Evolutionary conservation across 306 rosid species (phyloP), one percentile per base, ranked within the genome.

Genomic region (Rosa lucieae): DNA sequence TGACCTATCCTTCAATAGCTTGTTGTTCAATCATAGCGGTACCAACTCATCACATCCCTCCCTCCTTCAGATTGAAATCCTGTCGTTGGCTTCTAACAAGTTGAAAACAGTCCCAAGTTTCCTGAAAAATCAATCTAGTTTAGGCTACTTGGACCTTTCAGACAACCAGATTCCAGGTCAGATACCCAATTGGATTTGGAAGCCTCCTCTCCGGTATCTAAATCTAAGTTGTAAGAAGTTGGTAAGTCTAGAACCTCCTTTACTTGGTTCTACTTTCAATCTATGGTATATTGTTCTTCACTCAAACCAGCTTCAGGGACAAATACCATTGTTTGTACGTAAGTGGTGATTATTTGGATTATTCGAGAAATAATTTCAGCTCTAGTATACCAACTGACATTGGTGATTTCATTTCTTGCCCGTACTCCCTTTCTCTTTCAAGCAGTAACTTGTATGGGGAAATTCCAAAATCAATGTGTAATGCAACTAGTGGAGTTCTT

Each of bases 101-200:
- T 21, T 84, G 65, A 72, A 58, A n/a, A 46, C 0, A 3, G 63
- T 79, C 35, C 86, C 86, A 26, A 17, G 13, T 53, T 76, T 69
- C 77, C 70, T 84, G 69, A 79, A 26, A 63, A 71, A 21, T 39
- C 81, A 75, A 61, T 61, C 78, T 67, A 79, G 32, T 32, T 32
- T 32, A 32, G 1, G 1, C 35, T 43, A 0, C 10, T 77, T 83
- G 12, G 81, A 83, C 71, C 78, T 83, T 70, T 83, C 86, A 47
- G 1, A 37, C 37, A 83, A 83, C 69, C 44, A 51, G 26, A 73
- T 79, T 69, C 10, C 12, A 3, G 78, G 79, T 12, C 6, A 70
- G 10, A 20, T 79, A 79, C 80, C 86, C 6, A 55, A 17, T 0
- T 76, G 83, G 81, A 76, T 79, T 52, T 75, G 71, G 86, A 3